A percentile compares a stretch with the other conserved stretches of the same genome.
phyloP scores from a whole-genome alignment of 768 basidiomycete genomes.

The Leccinum disarticulatum region DNA sequence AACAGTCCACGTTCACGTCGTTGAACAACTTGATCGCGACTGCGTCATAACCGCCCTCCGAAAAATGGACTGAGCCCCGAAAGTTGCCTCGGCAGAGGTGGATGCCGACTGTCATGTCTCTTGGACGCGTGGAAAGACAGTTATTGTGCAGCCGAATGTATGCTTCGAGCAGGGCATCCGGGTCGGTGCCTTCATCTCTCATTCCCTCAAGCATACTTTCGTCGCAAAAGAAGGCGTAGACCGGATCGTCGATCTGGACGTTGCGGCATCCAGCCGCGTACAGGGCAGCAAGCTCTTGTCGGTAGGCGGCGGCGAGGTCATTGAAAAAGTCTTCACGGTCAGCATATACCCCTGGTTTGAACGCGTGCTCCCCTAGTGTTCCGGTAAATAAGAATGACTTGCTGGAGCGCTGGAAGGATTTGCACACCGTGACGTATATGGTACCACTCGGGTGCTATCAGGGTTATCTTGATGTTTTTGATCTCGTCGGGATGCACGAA shows the following conservation, averaged over 20 bases:
- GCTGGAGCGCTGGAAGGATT: neutral
- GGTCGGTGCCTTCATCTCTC: neutral
- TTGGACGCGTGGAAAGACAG: neutral
- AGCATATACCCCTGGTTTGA: constrained; percentile 11
- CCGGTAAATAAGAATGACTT: neutral
- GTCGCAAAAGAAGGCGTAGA: neutral
- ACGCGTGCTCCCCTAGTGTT: neutral
- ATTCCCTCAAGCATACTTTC: neutral
- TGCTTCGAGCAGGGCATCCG: neutral
- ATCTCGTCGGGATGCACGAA: constrained; percentile 35
- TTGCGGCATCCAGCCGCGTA: neutral
- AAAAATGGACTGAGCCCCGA: constrained; percentile 36
- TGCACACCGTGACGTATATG: constrained; percentile 61
- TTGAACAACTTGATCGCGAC: constrained; percentile 48
- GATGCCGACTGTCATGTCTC: constrained; percentile 33
- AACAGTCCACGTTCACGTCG: constrained; percentile 21
- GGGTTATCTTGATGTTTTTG: constrained; percentile 63
- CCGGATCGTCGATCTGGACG: neutral
- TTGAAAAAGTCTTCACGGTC: constrained; percentile 44
- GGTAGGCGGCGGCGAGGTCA: constrained; percentile 14
- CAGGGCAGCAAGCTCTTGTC: neutral
- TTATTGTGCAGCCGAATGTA: neutral
- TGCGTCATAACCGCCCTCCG: constrained; percentile 18
- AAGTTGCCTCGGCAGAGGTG: constrained; percentile 48
- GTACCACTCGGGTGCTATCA: constrained; percentile 72